Base-by-base conservation (phyloP, 257 asterid genomes). In the Nicotiana tomentosiformis region DNA sequence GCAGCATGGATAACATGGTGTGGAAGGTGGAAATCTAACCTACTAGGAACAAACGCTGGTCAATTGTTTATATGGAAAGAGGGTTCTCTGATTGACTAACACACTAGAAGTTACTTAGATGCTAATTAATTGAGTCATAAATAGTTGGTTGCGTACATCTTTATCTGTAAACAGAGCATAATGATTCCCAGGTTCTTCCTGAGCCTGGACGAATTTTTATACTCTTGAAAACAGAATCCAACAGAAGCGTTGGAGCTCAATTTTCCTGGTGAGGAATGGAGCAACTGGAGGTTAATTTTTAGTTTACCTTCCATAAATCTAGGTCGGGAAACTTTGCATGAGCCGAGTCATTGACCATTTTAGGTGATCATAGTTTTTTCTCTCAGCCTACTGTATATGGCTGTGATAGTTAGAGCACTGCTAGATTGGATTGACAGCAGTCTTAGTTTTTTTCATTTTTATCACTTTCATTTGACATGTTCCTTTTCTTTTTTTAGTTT, bases 1-100 rank as follows among this genome's bases (percentile, higher is more conserved):
- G 87, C 86, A 84, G 85, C 88, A 86, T 83, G 33, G 90, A 90
- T 58, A 89, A 89, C 14, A 81, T 91, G 66, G 85, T 85, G 23
- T 89, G 95, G 94, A 93, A 94, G 85, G 91, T 93, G 87, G 92
- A 90, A 84, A 86, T 94, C 84, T 92, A 90, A 90, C 89, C 53
- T 26, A 80, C 81, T 85, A 84, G 89, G 85, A 86, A 77, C 85
- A 82, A 32, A 7, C 77, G 30, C 81, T 72, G 56, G 86, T 85
- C 86, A 89, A 82, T 68, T 90, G 95, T 92, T 90, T 87, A 89
- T 91, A 90, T 56, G 66, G 90, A 82, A 84, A 85, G 90, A 81
- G 88, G 88, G 89, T 12, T 86, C 81, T 83, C 89, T 88, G 86
- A 89, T 88, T 80, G 56, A 90, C 93, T 90, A 89, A 93, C 93